Evolutionary conservation across 1,284 basidiomycete genomes (phyloP).

Genomic region (Athelia sp.): DNA sequence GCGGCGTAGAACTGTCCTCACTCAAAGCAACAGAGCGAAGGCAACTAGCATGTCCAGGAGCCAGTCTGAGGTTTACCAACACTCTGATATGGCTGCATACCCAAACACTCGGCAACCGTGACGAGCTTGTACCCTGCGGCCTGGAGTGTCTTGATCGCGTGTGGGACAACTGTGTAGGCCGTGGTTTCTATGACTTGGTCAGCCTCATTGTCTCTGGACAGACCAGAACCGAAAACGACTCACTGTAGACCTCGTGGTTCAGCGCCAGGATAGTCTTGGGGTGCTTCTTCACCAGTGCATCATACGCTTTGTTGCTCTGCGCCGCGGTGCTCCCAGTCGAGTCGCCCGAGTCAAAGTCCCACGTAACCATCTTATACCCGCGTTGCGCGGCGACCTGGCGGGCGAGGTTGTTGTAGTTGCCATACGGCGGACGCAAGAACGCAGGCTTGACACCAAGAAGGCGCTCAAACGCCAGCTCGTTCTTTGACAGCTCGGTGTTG

Average conservation of each 20-base stretch:
- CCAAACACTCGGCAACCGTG: slow-evolving; percentile 41
- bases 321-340: slow-evolving; percentile 23
- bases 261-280: background rate
- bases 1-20: too few relatives aligned
- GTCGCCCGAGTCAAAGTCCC: slow-evolving; percentile 42
- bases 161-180: background rate
- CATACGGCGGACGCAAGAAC: slow-evolving; percentile 46
- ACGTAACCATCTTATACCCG: slow-evolving; percentile 31
- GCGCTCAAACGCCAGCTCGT: slow-evolving; percentile 10
- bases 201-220: background rate
- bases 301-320: slow-evolving; percentile 26
- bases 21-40: too few relatives aligned
- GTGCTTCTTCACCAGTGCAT: slow-evolving; percentile 14
- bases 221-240: background rate
- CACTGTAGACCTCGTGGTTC: background rate
- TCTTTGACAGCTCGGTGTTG: slow-evolving; percentile 8
- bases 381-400: slow-evolving; percentile 37
- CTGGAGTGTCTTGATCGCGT: background rate
- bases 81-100: slow-evolving; percentile 29
- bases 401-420: slow-evolving; percentile 44
- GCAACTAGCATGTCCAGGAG: too few relatives aligned
- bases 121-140: slow-evolving; percentile 34
- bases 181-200: background rate
- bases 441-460: slow-evolving; percentile 33
- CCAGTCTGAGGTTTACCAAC: slow-evolving; percentile 17